Evolutionary conservation across 1,284 basidiomycete species (phyloP).

Genomic region (Ustilago tritici): DNA sequence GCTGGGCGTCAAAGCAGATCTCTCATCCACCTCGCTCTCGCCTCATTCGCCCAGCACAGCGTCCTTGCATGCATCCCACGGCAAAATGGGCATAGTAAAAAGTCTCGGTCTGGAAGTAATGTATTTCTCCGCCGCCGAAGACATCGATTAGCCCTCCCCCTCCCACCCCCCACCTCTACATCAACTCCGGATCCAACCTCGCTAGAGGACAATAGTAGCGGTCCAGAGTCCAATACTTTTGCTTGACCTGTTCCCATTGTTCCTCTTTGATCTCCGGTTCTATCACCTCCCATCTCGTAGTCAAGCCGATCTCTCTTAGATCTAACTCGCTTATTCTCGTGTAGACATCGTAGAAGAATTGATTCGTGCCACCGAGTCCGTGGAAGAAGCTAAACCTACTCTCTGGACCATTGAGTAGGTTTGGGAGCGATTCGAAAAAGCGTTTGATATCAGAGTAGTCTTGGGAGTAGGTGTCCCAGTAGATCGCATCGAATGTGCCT

Average conservation of each 20-base stretch:
- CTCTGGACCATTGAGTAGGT: constrained; percentile 81
- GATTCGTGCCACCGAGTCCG: constrained; percentile 93
- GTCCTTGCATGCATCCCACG: not conserved
- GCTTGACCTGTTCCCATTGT: constrained; percentile 62
- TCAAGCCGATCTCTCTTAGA: constrained; percentile 81
- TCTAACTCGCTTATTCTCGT: constrained; percentile 87
- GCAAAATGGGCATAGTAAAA: constrained; percentile 72
- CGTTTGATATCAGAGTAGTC: constrained; percentile 81
- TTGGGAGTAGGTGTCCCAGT: constrained; percentile 96
- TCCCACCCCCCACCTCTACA: not conserved
- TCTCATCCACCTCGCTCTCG: constrained; percentile 75
- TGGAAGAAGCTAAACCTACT: constrained; percentile 90
- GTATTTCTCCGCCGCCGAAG: constrained; percentile 75
- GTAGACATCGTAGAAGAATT: constrained; percentile 83
- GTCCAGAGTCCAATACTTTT: constrained; percentile 63
- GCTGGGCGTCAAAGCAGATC: constrained; percentile 86
- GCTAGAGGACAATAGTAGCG: constrained; percentile 53
- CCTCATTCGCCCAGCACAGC: not conserved
- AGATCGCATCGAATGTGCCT: constrained; percentile 83
- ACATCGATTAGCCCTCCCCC: not conserved
- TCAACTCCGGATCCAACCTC: constrained; percentile 26
- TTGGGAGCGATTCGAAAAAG: constrained; percentile 86
- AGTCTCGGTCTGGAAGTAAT: constrained; percentile 89
- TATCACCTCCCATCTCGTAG: constrained; percentile 80
- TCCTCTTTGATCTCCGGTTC: constrained; percentile 67